Base-by-base conservation (phyloP, 208 protist species). In the Trypanosoma brucei region DNA sequence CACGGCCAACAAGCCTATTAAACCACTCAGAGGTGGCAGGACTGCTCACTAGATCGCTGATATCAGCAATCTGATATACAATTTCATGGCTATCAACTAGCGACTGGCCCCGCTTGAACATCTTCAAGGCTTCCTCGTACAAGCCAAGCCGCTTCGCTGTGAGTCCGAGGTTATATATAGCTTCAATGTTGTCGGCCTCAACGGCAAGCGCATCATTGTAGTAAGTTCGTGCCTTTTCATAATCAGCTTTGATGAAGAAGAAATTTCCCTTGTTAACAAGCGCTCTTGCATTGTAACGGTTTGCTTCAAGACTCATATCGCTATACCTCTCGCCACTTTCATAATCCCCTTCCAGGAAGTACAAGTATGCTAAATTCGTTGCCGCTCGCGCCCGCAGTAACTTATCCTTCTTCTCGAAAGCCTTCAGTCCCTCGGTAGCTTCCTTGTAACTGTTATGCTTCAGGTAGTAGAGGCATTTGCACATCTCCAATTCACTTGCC, bases 191-290 rank as follows among this genome's bases (percentile, higher is more conserved):
- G 70, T 98, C 96, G 1, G 94, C 87, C 66, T 99, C 97, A 48
- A 97, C 89, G 13, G 84, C 72, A n/a, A 98, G 90, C 9, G 97
- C 96, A 61, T 97, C 84, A 69, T 92, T 81, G 80, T 98, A 99
- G 58, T 92, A 81, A 68, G 98, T 85, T 57, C 86, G 84, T 11
- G 95, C 95, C 76, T 89, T 79, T 50, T 97, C 95, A 60, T 86
- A 87, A 40, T 97, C 83, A 36, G 72, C 82, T 64, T 86, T 86
- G 34, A 91, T 70, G 64, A 97, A 97, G 40, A 91, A 65, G 59
- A 93, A 97, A 76, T 98, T 98, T 35, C 96, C 97, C 77, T 97
- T 97, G 78, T 98, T 98, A 1, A 98, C 97, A 2, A 98, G 81
- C 38, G 97, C 97, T 70, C 91, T 96, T 51, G 97, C 95, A 78